These are phyloP conservation scores for Endothia cerciana DNA, from an alignment of 2,329 filamentous ascomycete genomes.

Conservation along the genomic window DNA sequence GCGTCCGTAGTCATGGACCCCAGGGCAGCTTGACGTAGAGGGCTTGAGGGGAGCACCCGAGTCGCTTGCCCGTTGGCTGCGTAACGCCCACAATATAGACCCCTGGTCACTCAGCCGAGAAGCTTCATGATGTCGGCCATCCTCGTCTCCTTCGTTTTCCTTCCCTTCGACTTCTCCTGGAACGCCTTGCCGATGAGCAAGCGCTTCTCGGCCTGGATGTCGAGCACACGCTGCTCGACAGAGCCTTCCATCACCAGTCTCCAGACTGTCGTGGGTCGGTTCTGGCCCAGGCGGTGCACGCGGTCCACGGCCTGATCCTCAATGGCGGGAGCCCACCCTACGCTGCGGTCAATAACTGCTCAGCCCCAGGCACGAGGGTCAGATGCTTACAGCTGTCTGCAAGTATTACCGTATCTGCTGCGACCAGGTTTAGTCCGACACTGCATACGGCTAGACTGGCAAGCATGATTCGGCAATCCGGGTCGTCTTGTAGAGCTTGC, in stretches of 20 bases:
- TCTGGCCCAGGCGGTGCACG: slow-evolving; percentile 85
- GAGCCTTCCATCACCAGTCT: slow-evolving; percentile 78
- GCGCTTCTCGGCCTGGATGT: slow-evolving; percentile 79
- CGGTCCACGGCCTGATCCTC: slow-evolving; percentile 91
- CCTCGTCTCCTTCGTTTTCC: slow-evolving; percentile 60
- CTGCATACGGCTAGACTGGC: slow-evolving; percentile 82
- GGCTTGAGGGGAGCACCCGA: background rate
- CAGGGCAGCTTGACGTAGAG: background rate
- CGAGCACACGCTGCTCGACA: slow-evolving; percentile 80
- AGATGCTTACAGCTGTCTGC: slow-evolving; percentile 68
- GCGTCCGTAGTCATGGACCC: background rate
- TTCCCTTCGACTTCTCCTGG: slow-evolving; percentile 66
- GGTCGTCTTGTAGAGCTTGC: slow-evolving; percentile 66
- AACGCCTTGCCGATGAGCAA: slow-evolving; percentile 79
- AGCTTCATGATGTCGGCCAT: slow-evolving; percentile 60
- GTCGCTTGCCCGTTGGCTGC: background rate
- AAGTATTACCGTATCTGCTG: slow-evolving; percentile 83
- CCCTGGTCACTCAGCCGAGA: slow-evolving; percentile 34
- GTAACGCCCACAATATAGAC: background rate
- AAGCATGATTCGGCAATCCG: slow-evolving; percentile 73
- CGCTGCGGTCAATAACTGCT: background rate
- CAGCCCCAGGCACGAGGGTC: background rate
- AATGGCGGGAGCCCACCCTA: slow-evolving; percentile 87
- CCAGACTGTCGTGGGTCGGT: slow-evolving; percentile 76
- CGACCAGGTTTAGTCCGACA: slow-evolving; percentile 83